Evolutionary conservation across 169 alveolate genomes (phyloP).

Genomic region (Amoebophrya sp.): DNA sequence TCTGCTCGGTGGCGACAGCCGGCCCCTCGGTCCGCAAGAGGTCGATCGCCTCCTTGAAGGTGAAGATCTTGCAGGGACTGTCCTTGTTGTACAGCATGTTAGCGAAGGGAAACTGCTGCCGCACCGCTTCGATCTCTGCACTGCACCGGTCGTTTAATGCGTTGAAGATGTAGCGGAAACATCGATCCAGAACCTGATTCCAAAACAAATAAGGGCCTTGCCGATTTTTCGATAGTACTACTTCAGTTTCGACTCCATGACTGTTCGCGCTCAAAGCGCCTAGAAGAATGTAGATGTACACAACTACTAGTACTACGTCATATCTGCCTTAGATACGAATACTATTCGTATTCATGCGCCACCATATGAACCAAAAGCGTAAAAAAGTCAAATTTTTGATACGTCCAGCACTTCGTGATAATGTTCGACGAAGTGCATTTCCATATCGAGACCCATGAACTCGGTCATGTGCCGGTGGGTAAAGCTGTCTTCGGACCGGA

Average conservation of each 20-base stretch:
- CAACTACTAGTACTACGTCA: conserved; percentile 39
- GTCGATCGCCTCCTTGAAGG: conserved; percentile 76
- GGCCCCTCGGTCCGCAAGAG: conserved; percentile 74
- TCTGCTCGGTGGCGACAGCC: not conserved
- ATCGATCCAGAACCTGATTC: conserved; percentile 39
- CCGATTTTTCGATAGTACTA: not conserved
- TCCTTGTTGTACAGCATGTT: conserved; percentile 55
- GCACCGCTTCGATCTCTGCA: conserved; percentile 72
- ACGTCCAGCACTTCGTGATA: conserved; percentile 90
- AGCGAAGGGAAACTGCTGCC: conserved; percentile 75
- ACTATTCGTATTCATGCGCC: not conserved
- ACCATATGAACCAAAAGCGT: not conserved
- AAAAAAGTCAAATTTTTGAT: too few relatives aligned
- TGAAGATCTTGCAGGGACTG: conserved; percentile 59
- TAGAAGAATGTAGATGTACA: too few relatives aligned
- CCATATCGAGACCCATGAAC: conserved; percentile 93
- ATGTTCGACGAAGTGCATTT: conserved; percentile 89
- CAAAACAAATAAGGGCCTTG: not conserved
- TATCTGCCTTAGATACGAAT: conserved; percentile 30
- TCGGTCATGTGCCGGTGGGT: conserved; percentile 97
- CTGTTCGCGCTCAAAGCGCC: not conserved
- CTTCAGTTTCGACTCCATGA: not conserved
- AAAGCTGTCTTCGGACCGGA: conserved; percentile 97
- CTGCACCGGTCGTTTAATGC: conserved; percentile 66
- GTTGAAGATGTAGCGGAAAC: conserved; percentile 71